Percentiles rank a stretch among this genome's conserved stretches.
These are phyloP conservation scores for Cryphonectria naterciae DNA, from an alignment of 2,329 filamentous ascomycete species.

Conservation along the genomic window DNA sequence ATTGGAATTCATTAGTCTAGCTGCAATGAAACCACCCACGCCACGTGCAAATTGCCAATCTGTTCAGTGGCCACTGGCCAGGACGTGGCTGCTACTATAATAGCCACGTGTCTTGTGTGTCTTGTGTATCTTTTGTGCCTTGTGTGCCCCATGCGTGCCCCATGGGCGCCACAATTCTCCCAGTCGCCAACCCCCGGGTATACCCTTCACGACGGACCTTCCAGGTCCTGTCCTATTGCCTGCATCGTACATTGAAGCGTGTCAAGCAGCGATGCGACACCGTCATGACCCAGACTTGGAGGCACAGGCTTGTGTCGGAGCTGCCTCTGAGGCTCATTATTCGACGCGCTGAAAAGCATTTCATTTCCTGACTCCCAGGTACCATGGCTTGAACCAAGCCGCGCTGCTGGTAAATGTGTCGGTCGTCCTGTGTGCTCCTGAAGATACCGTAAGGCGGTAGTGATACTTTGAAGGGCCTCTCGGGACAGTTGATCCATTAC, in stretches of 20 bases:
- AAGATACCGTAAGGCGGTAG: background rate
- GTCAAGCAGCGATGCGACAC: conserved; percentile 12
- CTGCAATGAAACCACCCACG: too few species aligned
- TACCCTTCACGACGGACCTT: too few species aligned
- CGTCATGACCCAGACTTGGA: conserved; percentile 2
- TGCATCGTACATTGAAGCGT: conserved; percentile 12
- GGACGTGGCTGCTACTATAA: too few species aligned
- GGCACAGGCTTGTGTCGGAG: conserved; percentile 4
- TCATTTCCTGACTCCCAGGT: conserved; percentile 2
- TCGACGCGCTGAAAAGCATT: conserved; percentile 9
- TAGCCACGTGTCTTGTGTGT: too few species aligned
- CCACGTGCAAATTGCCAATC: too few species aligned
- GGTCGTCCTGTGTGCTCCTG: background rate
- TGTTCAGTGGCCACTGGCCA: too few species aligned
- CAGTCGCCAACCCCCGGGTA: too few species aligned
- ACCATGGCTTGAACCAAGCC: background rate
- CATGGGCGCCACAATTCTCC: too few species aligned
- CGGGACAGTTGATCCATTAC: conserved; percentile 16
- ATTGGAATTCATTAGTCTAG: too few species aligned
- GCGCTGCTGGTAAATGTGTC: background rate
- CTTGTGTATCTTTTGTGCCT: too few species aligned
- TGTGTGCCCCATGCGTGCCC: too few species aligned
- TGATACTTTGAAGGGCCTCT: background rate
- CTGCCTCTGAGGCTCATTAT: conserved; percentile 1
- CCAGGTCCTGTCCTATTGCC: conserved; percentile 6